These are phyloP conservation scores for Graphiopsis chlorocephala DNA, from an alignment of 2,329 filamentous ascomycete species.

Conservation along the genomic window DNA sequence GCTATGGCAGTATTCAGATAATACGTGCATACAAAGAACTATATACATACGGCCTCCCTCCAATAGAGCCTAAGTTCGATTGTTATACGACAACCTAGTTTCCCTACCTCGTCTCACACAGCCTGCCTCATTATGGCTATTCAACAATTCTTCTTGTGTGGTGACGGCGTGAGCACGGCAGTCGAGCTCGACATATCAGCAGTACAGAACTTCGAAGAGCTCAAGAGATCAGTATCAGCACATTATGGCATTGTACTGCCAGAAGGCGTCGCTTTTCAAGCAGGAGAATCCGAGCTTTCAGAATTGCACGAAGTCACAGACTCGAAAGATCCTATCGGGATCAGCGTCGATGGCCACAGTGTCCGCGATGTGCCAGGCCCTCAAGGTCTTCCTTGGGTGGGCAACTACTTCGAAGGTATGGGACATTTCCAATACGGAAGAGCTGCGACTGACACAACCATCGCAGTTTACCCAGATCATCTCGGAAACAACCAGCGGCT, in stretches of 20 bases:
- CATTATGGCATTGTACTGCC: neutral
- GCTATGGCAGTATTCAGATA: neutral
- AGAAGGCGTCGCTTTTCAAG: neutral
- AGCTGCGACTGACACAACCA: neutral
- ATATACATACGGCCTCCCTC: neutral
- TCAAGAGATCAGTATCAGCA: neutral
- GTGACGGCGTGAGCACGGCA: neutral
- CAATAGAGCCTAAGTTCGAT: neutral
- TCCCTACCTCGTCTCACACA: neutral
- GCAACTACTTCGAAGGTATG: conserved; percentile 30
- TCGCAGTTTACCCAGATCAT: conserved; percentile 41
- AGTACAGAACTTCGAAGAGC: neutral
- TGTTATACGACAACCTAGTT: neutral
- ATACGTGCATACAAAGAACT: neutral
- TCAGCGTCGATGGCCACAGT: conserved; percentile 50
- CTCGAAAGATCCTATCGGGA: conserved; percentile 24
- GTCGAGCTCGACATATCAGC: neutral
- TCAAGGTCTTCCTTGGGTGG: conserved; percentile 35
- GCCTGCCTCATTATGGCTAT: neutral
- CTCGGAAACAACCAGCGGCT: conserved; percentile 43
- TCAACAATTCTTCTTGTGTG: neutral
- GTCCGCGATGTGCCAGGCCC: conserved; percentile 45
- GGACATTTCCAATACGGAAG: neutral
- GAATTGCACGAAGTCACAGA: neutral
- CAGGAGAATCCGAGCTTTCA: neutral